These are phyloP conservation scores for Leccinum idahoense DNA, from an alignment of 1,284 basidiomycete species.

Conservation along the genomic window DNA sequence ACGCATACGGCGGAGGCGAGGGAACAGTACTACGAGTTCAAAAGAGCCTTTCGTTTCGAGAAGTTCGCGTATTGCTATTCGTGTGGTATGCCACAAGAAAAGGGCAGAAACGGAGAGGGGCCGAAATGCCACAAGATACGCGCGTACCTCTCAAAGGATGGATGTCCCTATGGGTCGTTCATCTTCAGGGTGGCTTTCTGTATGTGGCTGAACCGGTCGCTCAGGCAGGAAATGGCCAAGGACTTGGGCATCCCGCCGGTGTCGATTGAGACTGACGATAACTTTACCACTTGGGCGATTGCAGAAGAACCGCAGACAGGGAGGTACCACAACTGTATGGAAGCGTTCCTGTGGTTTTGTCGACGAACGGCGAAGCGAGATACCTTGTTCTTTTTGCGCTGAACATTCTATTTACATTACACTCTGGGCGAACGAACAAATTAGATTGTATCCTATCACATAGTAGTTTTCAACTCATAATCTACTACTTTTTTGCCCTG, in stretches of 20 bases:
- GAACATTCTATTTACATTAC: too few species aligned
- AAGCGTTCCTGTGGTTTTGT: neutral
- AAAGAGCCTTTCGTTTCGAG: neutral
- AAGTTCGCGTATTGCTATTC: conserved; percentile 4
- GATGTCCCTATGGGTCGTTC: neutral
- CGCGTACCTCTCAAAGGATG: too few species aligned
- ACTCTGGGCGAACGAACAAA: too few species aligned
- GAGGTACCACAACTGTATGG: neutral
- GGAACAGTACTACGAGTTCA: conserved; percentile 2
- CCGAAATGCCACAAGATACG: conserved; percentile 2
- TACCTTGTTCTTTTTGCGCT: neutral
- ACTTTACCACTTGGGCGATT: neutral
- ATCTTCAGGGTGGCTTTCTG: conserved; percentile 1
- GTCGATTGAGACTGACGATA: neutral
- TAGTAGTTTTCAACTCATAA: too few species aligned
- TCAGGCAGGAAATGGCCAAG: neutral
- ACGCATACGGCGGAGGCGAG: neutral
- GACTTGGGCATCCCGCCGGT: neutral
- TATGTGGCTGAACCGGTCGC: neutral
- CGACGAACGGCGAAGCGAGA: neutral
- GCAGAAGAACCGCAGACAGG: neutral
- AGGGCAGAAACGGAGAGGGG: conserved; percentile 2
- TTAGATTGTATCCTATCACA: too few species aligned
- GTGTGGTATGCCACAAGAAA: conserved; percentile 10
- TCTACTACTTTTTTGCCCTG: neutral